Base-by-base conservation (phyloP, 192 early-diverging fungal species). In the Lobosporangium transversale region DNA sequence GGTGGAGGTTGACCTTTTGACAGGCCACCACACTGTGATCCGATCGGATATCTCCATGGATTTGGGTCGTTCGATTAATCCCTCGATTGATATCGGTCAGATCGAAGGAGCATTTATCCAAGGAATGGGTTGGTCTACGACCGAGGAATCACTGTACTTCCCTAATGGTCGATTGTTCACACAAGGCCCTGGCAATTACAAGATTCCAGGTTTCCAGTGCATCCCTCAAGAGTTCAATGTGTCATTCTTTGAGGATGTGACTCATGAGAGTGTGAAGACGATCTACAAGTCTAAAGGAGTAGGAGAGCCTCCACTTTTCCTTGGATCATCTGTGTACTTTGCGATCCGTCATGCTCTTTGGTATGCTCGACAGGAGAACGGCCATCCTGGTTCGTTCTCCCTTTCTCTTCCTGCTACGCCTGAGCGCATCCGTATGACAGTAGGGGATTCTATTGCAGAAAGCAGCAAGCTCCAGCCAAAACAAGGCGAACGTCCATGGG, bases 61-160 rank as follows among this genome's bases (percentile, higher is more conserved):
- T 63, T 86, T 96, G 58, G 94, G 94, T 52, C 82, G 84, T 48
- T 90, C 89, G 29, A 86, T 96, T 42, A 96, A 96, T 73, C 92
- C 92, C 27, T 91, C 93, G 15, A 86, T 96, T 44, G 94, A 96
- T 76, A 84, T 95, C 53, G 94, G 94, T 8, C 93, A 96, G 74
- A 95, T 95, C 68, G 94, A 95, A 62, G 94, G 94, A 18, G 94
- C 92, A 8, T 95, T 94, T 78, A 78, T 88, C 6, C 93, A 94
- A 67, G 94, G 93, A 33, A 83, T 89, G 78, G 94, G 94, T 11
- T 94, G 92, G 94, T 86, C 82, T 12, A 95, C 94, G 2, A 84
- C 90, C 10, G 94, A 96, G 58, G 93, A 96, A 70, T 89, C 89
- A 44, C 78, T 96, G 32, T 85, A 90, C 71, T 89, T 81, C 60